Conservation (phyloP, 768 basidiomycete genomes). For the Lentinula detonsa region DNA sequence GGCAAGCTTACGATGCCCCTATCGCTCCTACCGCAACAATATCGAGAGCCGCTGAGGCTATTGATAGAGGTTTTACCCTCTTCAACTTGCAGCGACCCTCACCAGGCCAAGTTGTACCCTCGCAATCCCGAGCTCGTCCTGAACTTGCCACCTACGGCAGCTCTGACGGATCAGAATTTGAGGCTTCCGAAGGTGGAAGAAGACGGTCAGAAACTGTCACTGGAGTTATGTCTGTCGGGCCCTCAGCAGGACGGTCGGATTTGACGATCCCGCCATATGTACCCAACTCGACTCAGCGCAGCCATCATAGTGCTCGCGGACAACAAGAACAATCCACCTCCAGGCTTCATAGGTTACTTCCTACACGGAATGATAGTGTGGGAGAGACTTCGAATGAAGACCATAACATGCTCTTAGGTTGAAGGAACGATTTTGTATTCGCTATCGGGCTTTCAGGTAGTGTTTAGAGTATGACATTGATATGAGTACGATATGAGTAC, state of each 20-base stretch:
- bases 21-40: background rate
- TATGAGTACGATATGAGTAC: too few relatives aligned
- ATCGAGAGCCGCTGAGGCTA: background rate
- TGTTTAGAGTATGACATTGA: background rate
- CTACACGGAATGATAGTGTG: slow-evolving; percentile 5
- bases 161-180: background rate
- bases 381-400: slow-evolving; percentile 3
- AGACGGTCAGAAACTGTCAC: slow-evolving; percentile 4
- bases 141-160: background rate
- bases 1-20: background rate
- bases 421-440: background rate
- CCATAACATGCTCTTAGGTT: slow-evolving; percentile 4
- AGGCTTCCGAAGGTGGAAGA: background rate
- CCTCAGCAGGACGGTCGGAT: background rate
- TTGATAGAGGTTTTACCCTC: background rate
- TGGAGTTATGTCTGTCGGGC: background rate
- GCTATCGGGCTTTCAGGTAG: background rate
- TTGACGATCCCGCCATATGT: slow-evolving; percentile 6
- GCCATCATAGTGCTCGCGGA: background rate
- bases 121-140: background rate
- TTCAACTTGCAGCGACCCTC: background rate
- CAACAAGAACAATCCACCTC: background rate
- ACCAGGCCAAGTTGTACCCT: background rate
- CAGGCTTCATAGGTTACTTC: slow-evolving; percentile 2
- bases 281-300: slow-evolving; percentile 2